These are phyloP conservation scores for Parascedosporium putredinis DNA, from an alignment of 2,329 filamentous ascomycete genomes.

Conservation along the genomic window DNA sequence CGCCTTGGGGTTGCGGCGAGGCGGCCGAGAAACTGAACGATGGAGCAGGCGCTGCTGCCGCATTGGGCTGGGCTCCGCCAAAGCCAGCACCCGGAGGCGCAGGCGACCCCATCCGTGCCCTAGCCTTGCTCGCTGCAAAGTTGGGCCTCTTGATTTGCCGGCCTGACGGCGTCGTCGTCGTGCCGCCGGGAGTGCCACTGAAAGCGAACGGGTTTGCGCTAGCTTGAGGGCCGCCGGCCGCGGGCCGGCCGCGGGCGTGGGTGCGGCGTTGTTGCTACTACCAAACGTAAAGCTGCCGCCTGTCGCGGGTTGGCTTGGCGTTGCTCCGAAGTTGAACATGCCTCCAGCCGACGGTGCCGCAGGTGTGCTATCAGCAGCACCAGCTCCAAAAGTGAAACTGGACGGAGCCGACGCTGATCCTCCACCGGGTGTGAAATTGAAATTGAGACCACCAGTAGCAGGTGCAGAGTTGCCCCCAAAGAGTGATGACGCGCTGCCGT, in stretches of 20 bases:
- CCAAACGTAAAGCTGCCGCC: constrained; percentile 21
- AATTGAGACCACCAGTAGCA: constrained; percentile 11
- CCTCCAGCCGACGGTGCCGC: background rate
- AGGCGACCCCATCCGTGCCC: constrained; percentile 19
- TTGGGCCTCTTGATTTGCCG: constrained; percentile 10
- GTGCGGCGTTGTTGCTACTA: constrained; percentile 14
- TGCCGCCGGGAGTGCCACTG: constrained; percentile 16
- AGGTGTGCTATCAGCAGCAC: constrained; percentile 11
- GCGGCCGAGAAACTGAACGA: constrained; percentile 5
- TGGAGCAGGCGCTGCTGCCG: constrained; percentile 15
- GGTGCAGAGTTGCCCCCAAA: constrained; percentile 24
- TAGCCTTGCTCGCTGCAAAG: constrained; percentile 11
- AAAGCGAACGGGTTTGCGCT: constrained; percentile 32
- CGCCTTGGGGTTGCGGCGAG: constrained; percentile 8
- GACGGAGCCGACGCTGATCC: constrained; percentile 12
- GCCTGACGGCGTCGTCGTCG: constrained; percentile 3
- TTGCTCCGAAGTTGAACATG: constrained; percentile 4
- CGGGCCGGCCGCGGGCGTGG: constrained; percentile 7
- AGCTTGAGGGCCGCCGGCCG: constrained; percentile 15
- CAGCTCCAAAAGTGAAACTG: constrained; percentile 15
- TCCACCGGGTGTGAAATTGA: constrained; percentile 1
- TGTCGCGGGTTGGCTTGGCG: constrained; percentile 7
- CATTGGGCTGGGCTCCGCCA: constrained; percentile 8
- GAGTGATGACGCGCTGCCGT: constrained; percentile 21
- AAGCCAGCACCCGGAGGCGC: constrained; percentile 1